Base-by-base conservation (phyloP, 2,329 filamentous ascomycete genomes). In the Ophiostoma novo-ulmi region DNA sequence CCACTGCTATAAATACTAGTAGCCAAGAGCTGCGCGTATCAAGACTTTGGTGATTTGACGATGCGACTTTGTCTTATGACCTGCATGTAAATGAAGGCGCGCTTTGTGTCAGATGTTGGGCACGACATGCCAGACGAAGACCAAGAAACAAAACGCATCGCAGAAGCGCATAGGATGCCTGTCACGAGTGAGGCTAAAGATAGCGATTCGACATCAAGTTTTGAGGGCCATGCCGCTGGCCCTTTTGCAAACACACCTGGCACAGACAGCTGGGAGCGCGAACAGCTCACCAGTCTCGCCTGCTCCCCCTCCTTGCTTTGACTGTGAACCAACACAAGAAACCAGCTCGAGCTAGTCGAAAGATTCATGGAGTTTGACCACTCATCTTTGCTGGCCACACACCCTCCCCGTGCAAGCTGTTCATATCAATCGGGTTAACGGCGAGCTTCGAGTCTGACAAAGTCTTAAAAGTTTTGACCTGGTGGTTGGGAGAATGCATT, bases 401-500 rank as follows among this genome's bases (percentile, higher is more conserved):
- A 63, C 58, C 52, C 52, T 66, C 63, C 38, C 31, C 13, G 11
- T 22, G 38, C 64, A 13, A 22, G 39, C 26, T 67, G 22, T 67
- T 20, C 38, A 31, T 22, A 31, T 26, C 52, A 7, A 41, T 63
- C 44, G 68, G 52, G n/a, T 10, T 13, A 44, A 11, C 64, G n/a
- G 14, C n/a, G 36, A 26, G 13, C 64, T 26, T 66, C 22, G 17
- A 11, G 63, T 66, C 35, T 22, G 63, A 41, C 63, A 66, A 36
- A 13, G 44, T 48, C 44, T 48, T 20, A 48, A 48, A 39, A 8
- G 7, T 66, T 6, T 66, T n/a, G 64, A n/a, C 64, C 38, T 67
- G 35, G 13, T 35, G 22, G 58, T 63, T 35, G 22, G 58, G 58
- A 26, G 55, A 58, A 31, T 69, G 63, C 68, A 41, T 68, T n/a